These are phyloP conservation scores for Pichia sp. DNA, from an alignment of 1,139 yeast species.

Conservation along the genomic window DNA sequence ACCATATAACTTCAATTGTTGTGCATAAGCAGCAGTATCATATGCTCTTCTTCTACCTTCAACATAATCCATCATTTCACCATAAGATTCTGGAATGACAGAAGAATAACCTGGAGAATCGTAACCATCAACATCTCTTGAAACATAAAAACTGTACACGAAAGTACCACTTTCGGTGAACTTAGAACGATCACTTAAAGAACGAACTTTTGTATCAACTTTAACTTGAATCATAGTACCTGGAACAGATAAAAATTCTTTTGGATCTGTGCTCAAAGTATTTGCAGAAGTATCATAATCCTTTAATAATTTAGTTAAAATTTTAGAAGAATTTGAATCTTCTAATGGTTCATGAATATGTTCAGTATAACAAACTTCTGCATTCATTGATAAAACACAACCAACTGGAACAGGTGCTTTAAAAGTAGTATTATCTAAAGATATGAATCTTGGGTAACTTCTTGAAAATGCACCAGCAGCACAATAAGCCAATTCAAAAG, in stretches of 20 bases:
- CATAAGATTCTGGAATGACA: conserved; percentile 80
- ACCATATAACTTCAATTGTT: conserved; percentile 31
- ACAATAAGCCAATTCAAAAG: conserved; percentile 89
- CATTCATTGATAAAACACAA: conserved; percentile 72
- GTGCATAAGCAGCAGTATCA: conserved; percentile 70
- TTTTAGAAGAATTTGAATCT: conserved; percentile 34
- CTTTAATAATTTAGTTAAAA: conserved; percentile 21
- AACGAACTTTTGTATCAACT: conserved; percentile 74
- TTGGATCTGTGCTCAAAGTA: conserved; percentile 44
- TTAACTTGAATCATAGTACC: conserved; percentile 86
- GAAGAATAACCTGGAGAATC: conserved; percentile 46
- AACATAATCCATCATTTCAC: conserved; percentile 87
- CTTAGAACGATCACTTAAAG: conserved; percentile 49
- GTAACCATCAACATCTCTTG: conserved; percentile 42
- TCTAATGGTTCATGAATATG: conserved; percentile 46
- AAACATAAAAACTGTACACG: conserved; percentile 82
- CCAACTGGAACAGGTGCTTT: conserved; percentile 95
- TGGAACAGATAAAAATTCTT: conserved; percentile 63
- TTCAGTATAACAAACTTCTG: conserved; percentile 79
- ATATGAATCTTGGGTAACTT: conserved; percentile 80
- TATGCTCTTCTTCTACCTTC: conserved; percentile 87
- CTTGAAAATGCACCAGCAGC: conserved; percentile 84
- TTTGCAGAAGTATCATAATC: conserved; percentile 55
- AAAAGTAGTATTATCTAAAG: conserved; percentile 85
- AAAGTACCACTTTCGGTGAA: conserved; percentile 77